phyloP scores from a whole-genome alignment of 148 eudicot genomes.

The Camellia granthamiana region DNA sequence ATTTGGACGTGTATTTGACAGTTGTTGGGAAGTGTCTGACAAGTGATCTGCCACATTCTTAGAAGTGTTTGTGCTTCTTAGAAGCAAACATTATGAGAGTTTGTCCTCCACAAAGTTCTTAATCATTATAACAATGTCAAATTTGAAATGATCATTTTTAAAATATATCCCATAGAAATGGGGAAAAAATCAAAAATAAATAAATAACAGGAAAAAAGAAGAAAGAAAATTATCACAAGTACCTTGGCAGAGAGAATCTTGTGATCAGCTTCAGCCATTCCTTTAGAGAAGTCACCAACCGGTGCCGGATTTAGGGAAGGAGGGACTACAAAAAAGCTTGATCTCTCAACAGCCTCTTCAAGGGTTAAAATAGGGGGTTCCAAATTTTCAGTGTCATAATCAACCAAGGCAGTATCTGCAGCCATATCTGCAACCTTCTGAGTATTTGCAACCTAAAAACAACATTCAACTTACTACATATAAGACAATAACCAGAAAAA shows the following conservation, averaged over 20 bases:
- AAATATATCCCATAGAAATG: not conserved
- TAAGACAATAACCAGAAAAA: not conserved
- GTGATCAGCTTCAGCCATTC: conserved; percentile 93
- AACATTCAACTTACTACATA: not conserved
- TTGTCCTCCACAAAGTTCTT: not conserved
- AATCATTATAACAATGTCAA: not conserved
- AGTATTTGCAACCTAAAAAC: conserved; percentile 71
- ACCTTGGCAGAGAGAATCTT: conserved; percentile 81
- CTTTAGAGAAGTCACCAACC: conserved; percentile 77
- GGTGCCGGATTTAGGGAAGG: conserved; percentile 46
- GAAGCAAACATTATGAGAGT: conserved; percentile 1
- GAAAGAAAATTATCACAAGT: conserved; percentile 5
- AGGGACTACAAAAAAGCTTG: conserved; percentile 69
- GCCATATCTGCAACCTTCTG: conserved; percentile 80
- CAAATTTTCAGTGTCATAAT: conserved; percentile 61
- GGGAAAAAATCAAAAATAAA: too few species aligned
- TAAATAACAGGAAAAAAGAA: not conserved
- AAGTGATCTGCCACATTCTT: too few species aligned
- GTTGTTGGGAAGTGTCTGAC: too few species aligned
- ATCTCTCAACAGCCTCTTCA: conserved; percentile 84
- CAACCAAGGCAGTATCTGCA: conserved; percentile 57
- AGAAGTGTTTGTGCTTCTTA: too few species aligned
- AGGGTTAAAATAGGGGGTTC: conserved; percentile 85
- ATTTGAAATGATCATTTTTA: not conserved
- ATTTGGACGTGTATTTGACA: too few species aligned